Evolutionary conservation across 2,329 filamentous ascomycete genomes (phyloP), one percentile per base, ranked within the genome.

Genomic region (Fusarium sp.): DNA sequence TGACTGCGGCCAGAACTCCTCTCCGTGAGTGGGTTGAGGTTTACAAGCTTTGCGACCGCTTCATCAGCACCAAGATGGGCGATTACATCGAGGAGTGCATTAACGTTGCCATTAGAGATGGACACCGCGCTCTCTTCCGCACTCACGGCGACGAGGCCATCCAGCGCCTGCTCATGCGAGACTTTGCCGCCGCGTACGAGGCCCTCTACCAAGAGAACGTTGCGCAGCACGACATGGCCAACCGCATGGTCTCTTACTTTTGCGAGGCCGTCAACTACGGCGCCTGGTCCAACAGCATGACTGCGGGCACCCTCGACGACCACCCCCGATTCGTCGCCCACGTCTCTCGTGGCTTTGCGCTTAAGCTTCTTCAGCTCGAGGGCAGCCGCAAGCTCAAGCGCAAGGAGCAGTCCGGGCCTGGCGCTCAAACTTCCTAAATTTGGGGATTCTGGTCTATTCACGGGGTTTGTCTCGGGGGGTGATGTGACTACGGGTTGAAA

Each of bases 121-220:
- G 80, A 5, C 82, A 83, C 60, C 78, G 81, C 9, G 80, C 80
- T 5, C 70, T 83, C n/a, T 78, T 76, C 54, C 80, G 79, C 14
- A 79, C 78, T 5, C 63, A 68, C 8, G 54, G 45, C 3, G 81
- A 82, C 33, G 60, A 74, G n/a, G 72, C 57, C 8, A 72, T 75
- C n/a, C 82, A 83, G 64, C 77, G 74, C 59, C 45, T 66, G 3
- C 68, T 80, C n/a, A 82, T 80, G 73, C 52, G 75, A 14, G 79
- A 82, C 71, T 83, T 83, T 74, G 82, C 81, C 9, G 80, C 83
- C 31, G 82, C 74, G 8, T 83, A 79, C 64, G 82, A 83, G 68
- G 80, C 80, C 0, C 70, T 83, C 18, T 67, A 76, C 50, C 57
- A 66, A 29, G 69, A 62, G 4, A 75, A 82, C 20, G n/a, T 39